Evolutionary conservation across 2,329 filamentous ascomycete genomes (phyloP), one percentile per base, ranked within the genome.

Genomic region (Ramularia endophylla): DNA sequence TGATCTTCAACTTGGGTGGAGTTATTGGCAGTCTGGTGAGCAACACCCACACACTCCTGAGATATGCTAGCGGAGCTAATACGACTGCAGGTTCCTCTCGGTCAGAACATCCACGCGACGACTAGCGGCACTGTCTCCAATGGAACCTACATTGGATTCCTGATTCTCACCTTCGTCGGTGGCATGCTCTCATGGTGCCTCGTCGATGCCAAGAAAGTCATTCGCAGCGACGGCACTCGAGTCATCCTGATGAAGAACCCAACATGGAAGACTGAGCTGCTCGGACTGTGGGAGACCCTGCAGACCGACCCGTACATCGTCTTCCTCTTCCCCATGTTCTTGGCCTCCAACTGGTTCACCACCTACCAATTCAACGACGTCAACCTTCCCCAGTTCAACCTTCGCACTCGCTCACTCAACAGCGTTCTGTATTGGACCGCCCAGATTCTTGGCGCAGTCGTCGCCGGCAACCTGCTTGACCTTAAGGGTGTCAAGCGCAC

Each of bases 171-270:
- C 70, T 71, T 84, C 39, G 52, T 75, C 33, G 87, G 87, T 33
- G 85, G 85, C 46, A 53, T 78, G 11, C 69, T 94, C 2, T 77
- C 84, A 20, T 78, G 85, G 57, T 69, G 73, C 29, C 74, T 94
- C 3, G 79, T 79, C 56, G 79, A 92, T 56, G 84, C 85, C 27
- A 76, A 76, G 53, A 75, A 79, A 41, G 77, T 95, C 48, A 69
- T 85, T 51, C 86, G 88, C 47, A 71, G 75, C 27, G 87, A 95
- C 60, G 86, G 87, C 44, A 83, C 83, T 43, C 68, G 79, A 44
- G 80, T 94, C 59, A 87, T 94, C 48, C 66, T 89, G 48, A 94
- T 90, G 84, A 90, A 92, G 71, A 85, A 94, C 65, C 88, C 88
- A 3, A 85, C 84, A 38, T 94, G 85, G 85, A 78, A 78, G 57